Conservation (phyloP, 139 green algal genomes). For the Mychonastes homosphaera region DNA sequence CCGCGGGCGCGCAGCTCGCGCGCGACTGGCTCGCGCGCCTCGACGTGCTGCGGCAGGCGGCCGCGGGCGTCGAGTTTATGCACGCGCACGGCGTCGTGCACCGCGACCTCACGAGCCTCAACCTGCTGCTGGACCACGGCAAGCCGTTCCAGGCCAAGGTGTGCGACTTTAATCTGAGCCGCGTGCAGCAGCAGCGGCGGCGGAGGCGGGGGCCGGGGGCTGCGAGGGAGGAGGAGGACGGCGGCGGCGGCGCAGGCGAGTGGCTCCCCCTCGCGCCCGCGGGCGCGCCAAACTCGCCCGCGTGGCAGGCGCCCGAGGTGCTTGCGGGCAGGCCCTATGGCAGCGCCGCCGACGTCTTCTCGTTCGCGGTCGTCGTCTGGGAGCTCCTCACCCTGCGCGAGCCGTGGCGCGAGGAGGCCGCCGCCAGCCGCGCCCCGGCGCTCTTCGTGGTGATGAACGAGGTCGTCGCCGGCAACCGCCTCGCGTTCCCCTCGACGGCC, state of each 20-base stretch:
- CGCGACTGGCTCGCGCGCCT: slow-evolving; percentile 14
- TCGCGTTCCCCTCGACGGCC: slow-evolving; percentile 4
- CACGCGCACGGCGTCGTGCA: slow-evolving; percentile 34
- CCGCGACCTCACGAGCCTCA: slow-evolving; percentile 53
- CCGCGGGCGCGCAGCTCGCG: slow-evolving; percentile 11
- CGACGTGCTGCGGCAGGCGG: slow-evolving; percentile 20
- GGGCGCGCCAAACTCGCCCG: background rate
- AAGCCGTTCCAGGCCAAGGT: slow-evolving; percentile 19
- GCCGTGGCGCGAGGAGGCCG: slow-evolving; percentile 21
- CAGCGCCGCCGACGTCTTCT: slow-evolving; percentile 38
- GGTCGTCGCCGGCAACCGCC: slow-evolving; percentile 17
- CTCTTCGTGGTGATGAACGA: slow-evolving; percentile 17
- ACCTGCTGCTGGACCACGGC: slow-evolving; percentile 43
- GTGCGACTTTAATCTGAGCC: slow-evolving; percentile 50
- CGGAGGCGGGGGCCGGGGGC: background rate
- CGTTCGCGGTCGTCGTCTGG: slow-evolving; percentile 27
- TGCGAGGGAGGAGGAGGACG: background rate
- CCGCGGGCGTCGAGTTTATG: slow-evolving; percentile 52
- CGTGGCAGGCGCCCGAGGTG: slow-evolving; percentile 42
- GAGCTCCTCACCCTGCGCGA: slow-evolving; percentile 37
- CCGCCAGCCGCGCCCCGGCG: slow-evolving; percentile 10
- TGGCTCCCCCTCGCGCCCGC: background rate
- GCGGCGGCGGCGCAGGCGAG: background rate
- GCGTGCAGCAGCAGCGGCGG: slow-evolving; percentile 17
- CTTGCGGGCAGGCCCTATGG: slow-evolving; percentile 30